These are phyloP conservation scores for Sicyos baderoa DNA, from an alignment of 306 rosid species.

Conservation along the genomic window DNA sequence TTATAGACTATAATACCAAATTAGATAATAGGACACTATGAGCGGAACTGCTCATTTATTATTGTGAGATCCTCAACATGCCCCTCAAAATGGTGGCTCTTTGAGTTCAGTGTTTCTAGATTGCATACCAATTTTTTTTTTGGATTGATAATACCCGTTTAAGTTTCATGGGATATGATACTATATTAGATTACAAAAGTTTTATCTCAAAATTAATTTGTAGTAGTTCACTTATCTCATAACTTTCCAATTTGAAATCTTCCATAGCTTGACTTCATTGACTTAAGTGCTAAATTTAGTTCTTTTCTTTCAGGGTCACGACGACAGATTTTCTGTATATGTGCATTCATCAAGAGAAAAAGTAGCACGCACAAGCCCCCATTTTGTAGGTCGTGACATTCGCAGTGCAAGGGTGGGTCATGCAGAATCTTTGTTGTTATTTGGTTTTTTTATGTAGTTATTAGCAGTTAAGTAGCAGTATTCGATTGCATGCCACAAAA, in stretches of 20 bases:
- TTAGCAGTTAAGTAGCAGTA: neutral
- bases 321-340: conserved; percentile 81
- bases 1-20: no score
- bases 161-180: no score
- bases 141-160: no score
- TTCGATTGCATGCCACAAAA: neutral
- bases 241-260: neutral
- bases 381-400: conserved; percentile 61
- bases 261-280: neutral
- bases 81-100: no score
- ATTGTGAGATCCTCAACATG: no score
- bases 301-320: conserved; percentile 74
- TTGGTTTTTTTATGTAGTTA: conserved; percentile 1
- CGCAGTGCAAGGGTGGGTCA: conserved; percentile 75
- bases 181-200: no score
- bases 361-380: conserved; percentile 71
- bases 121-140: no score
- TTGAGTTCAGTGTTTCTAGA: no score
- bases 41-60: no score
- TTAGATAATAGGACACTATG: no score
- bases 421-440: neutral
- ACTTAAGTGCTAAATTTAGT: neutral
- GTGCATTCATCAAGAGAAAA: conserved; percentile 83
- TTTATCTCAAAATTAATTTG: no score
- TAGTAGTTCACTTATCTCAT: no score